These are phyloP conservation scores for Sclerotinia sclerotiorum DNA, from an alignment of 2,329 filamentous ascomycete species.

Conservation along the genomic window DNA sequence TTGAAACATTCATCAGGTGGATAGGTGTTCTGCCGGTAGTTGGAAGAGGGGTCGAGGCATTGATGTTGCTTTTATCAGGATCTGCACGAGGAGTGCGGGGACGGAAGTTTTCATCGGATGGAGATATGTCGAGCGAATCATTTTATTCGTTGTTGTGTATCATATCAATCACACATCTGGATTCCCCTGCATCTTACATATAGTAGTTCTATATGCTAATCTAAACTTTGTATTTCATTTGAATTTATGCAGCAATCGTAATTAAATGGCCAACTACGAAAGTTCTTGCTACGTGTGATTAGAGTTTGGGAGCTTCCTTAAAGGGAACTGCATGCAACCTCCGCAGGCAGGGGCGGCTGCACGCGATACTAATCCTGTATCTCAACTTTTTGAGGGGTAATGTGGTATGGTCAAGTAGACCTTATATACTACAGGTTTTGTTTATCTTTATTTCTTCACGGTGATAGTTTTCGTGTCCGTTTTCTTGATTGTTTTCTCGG, in stretches of 20 bases:
- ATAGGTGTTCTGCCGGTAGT: background rate
- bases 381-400: background rate
- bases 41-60: background rate
- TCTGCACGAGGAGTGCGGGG: constrained; percentile 13
- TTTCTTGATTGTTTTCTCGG: background rate
- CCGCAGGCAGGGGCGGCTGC: background rate
- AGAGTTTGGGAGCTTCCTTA: constrained; percentile 13
- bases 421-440: constrained; percentile 9
- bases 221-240: background rate
- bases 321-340: constrained; percentile 10
- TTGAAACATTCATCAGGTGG: background rate
- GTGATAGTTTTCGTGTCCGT: background rate
- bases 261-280: background rate
- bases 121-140: constrained; percentile 1
- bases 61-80: background rate
- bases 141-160: constrained; percentile 14
- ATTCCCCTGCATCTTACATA: constrained; percentile 20
- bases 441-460: background rate
- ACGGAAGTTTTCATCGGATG: background rate
- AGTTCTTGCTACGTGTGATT: constrained; percentile 3
- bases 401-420: background rate
- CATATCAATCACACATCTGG: background rate
- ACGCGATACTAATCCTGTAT: background rate
- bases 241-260: background rate
- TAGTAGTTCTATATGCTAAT: constrained; percentile 14